A percentile compares a stretch with the other conserved stretches of the same genome.
phyloP scores from a whole-genome alignment of 2,329 filamentous ascomycete species.

The Colletotrichum brevisporum region DNA sequence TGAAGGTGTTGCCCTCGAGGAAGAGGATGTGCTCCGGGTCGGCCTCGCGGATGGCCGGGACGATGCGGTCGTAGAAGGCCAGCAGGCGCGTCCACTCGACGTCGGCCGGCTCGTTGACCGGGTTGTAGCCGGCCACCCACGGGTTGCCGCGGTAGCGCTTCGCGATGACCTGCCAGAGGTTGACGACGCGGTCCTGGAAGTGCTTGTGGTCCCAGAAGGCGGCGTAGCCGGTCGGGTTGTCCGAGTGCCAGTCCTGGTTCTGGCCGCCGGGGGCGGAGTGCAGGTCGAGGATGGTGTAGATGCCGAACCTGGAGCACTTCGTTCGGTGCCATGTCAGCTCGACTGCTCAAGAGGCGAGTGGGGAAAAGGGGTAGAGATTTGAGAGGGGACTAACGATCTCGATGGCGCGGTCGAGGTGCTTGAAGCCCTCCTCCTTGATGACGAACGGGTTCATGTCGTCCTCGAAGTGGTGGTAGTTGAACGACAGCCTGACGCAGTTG shows the following conservation, averaged over 20 bases:
- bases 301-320: constrained; percentile 54
- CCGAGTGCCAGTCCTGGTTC: constrained; percentile 64
- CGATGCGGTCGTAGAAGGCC: constrained; percentile 54
- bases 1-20: constrained; percentile 59
- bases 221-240: constrained; percentile 54
- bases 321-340: constrained; percentile 44
- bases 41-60: constrained; percentile 51
- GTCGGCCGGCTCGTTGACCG: constrained; percentile 43
- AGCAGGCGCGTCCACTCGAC: constrained; percentile 49
- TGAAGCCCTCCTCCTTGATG: constrained; percentile 63
- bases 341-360: neutral
- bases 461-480: constrained; percentile 72
- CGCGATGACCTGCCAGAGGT: constrained; percentile 60
- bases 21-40: constrained; percentile 61
- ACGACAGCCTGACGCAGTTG: constrained; percentile 72
- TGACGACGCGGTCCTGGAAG: constrained; percentile 60
- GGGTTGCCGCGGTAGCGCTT: constrained; percentile 58
- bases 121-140: constrained; percentile 58
- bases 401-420: constrained; percentile 63
- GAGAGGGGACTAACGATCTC: constrained; percentile 48
- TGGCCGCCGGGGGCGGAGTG: constrained; percentile 62
- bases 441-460: constrained; percentile 65
- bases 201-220: constrained; percentile 63
- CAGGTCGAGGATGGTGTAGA: constrained; percentile 61
- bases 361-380: too few relatives aligned